These are phyloP conservation scores for Penicillium angulare DNA, from an alignment of 495 filamentous ascomycete genomes.

Conservation along the genomic window DNA sequence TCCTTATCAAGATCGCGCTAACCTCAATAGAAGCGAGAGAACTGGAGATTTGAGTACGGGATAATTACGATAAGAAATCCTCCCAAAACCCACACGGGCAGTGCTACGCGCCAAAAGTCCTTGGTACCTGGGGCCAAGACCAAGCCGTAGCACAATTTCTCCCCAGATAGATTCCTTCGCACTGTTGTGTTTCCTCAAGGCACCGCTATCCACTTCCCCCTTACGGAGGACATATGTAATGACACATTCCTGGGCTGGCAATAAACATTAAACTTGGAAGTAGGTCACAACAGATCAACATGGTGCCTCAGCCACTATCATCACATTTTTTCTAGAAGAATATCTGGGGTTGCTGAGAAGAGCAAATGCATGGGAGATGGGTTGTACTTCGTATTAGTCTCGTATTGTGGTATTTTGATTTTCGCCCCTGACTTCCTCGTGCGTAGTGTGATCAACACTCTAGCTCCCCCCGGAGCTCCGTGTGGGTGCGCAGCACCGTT, in stretches of 20 bases:
- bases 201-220: not conserved
- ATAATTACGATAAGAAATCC: no score
- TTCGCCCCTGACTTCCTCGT: not conserved
- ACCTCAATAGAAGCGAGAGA: no score
- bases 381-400: not conserved
- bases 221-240: not conserved
- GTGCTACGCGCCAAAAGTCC: no score
- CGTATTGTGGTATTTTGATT: not conserved
- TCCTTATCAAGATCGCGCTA: no score
- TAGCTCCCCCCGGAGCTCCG: constrained; percentile 1
- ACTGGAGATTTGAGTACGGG: no score
- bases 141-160: no score
- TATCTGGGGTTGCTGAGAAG: constrained; percentile 7
- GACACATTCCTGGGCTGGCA: constrained; percentile 9
- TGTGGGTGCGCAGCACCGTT: not conserved
- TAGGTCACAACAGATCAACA: not conserved
- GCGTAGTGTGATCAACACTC: constrained; percentile 5
- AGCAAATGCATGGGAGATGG: constrained; percentile 1
- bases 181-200: not conserved
- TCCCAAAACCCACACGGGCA: no score
- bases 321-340: constrained; percentile 11
- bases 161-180: no score
- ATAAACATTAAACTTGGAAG: not conserved
- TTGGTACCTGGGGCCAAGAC: no score
- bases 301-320: not conserved